Conservation (phyloP, 208 protist species). For the Novymonas esmeraldas region DNA sequence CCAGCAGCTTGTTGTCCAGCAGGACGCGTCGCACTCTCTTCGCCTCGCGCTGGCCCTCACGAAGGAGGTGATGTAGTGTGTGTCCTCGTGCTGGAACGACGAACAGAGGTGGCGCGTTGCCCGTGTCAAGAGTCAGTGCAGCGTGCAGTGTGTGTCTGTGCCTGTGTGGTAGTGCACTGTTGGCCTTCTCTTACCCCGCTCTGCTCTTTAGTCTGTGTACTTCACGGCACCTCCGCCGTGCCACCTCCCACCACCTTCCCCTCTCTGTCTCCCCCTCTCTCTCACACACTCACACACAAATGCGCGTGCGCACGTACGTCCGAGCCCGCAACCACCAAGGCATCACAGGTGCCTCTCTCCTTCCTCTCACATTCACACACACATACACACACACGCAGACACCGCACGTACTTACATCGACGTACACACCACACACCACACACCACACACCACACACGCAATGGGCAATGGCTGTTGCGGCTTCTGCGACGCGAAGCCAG, state of each 20-base stretch:
- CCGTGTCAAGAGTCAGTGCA: no score
- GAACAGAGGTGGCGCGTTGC: no score
- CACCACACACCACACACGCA: not conserved
- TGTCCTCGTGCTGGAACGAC: no score
- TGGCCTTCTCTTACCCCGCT: no score
- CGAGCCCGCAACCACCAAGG: not conserved
- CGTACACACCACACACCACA: not conserved
- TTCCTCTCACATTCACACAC: not conserved
- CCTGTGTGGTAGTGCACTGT: no score
- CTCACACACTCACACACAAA: no score
- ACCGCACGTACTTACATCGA: not conserved
- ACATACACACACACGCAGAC: not conserved
- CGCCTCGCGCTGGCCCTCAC: constrained; percentile 60
- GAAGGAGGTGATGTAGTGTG: constrained; percentile 63
- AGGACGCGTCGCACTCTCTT: constrained; percentile 43
- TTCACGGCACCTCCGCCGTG: no score
- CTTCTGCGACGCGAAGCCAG: constrained; percentile 32
- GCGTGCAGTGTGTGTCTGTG: no score
- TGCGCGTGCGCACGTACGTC: not conserved
- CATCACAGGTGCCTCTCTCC: not conserved
- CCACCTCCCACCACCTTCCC: no score
- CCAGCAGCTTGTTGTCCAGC: constrained; percentile 76
- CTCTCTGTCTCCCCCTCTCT: no score
- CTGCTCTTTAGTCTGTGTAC: no score
- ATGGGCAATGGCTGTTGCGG: constrained; percentile 35